Evolutionary conservation across 1,139 yeast species (phyloP), one percentile per base, ranked within the genome.

Genomic region (Geotrichum siamense): DNA sequence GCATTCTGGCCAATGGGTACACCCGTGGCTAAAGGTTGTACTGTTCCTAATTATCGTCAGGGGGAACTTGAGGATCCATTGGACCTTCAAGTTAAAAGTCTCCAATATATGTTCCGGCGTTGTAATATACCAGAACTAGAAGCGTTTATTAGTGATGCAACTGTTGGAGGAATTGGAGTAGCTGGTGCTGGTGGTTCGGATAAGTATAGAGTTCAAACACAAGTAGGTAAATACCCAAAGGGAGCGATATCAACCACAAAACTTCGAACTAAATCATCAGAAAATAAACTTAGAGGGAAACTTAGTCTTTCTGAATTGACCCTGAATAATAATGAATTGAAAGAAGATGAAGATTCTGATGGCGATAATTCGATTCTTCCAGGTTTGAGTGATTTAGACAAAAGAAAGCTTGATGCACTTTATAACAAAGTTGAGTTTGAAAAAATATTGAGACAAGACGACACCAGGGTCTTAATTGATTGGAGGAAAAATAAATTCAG

Each of bases 401-500:
- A 64, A 46, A 59, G 64, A 44, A 71, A 72, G 51, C 63, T 79
- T 35, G 87, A 80, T 55, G 54, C 62, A 16, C 64, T 74, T 51
- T 80, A 79, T 55, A 76, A 77, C 57, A 59, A 70, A 37, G 46
- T 55, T 1, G 68, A 61, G 37, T 76, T 80, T 53, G 67, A 68
- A 39, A 53, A 58, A n/a, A 52, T 63, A 3, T 50, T 80, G 39
- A 42, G 49, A 13, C 54, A 61, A 21, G 83, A 79, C 58, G 79
- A 77, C 47, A 77, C 78, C 55, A 66, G 85, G 28, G 75, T 80
- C 17, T 64, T 79, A 46, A 71, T 78, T 25, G 87, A 80, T 57
- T 80, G 77, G 70, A 59, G 67, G 36, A 79, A 78, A 56, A 80
- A 80, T 63, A 75, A 76, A 59, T 80, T 79, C 56, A 65, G 89